Percentiles rank a stretch among this genome's conserved stretches.
These are phyloP conservation scores for Sclerotinia spermophila DNA, from an alignment of 2,329 filamentous ascomycete species.

Conservation along the genomic window DNA sequence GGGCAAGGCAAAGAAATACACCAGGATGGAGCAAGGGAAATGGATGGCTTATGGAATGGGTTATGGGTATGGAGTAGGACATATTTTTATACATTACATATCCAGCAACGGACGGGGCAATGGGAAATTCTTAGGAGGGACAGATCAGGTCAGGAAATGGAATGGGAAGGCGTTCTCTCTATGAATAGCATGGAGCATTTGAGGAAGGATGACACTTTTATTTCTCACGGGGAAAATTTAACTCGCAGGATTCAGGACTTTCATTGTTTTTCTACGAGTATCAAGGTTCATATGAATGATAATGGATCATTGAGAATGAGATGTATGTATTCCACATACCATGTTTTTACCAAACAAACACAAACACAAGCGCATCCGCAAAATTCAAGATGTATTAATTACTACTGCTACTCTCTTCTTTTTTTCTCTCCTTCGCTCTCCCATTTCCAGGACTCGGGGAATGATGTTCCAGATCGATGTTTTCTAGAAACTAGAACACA, in stretches of 20 bases:
- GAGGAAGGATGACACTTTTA: not conserved
- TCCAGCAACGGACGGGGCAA: slow-evolving; percentile 14
- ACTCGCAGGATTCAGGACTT: not conserved
- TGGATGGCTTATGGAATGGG: slow-evolving; percentile 4
- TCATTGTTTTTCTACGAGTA: not conserved
- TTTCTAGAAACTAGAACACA: not conserved
- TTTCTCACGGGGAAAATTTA: slow-evolving; percentile 3
- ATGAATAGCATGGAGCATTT: not conserved
- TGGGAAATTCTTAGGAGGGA: not conserved
- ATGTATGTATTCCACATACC: slow-evolving; percentile 13
- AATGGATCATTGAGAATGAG: slow-evolving; percentile 10
- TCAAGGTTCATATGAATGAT: slow-evolving; percentile 7
- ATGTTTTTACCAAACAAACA: not conserved
- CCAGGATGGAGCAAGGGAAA: slow-evolving; percentile 3
- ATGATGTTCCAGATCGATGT: not conserved
- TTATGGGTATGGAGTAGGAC: slow-evolving; percentile 6
- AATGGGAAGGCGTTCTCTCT: slow-evolving; percentile 3
- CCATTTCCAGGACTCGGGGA: not conserved
- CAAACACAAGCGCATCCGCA: not conserved
- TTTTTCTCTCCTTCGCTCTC: not conserved
- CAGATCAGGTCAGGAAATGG: slow-evolving; percentile 10
- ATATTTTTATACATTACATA: slow-evolving; percentile 15
- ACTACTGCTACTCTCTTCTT: not conserved
- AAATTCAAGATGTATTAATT: slow-evolving; percentile 5
- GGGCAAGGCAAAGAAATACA: not conserved